Evolutionary conservation across 371 early-diverging fungal genomes (phyloP), one percentile per base, ranked within the genome.

Genomic region (Haplosporangium sp.): DNA sequence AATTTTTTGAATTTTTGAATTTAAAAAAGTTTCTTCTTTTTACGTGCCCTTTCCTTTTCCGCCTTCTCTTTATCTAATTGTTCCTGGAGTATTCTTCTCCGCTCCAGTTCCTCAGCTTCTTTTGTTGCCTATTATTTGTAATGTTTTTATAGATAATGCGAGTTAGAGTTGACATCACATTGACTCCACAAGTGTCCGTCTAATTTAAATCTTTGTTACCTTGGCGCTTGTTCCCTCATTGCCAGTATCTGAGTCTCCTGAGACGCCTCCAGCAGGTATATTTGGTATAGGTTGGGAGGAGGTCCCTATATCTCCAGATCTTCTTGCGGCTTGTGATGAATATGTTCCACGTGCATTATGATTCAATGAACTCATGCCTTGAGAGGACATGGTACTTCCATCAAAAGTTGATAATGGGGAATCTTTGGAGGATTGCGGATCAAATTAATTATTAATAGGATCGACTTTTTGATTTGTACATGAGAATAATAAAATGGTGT

Each of bases 11-110:
- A 27, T 27, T 27, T 27, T 27, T 27, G 27, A 39, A 9, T 15
- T 20, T 58, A 77, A 35, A 78, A 74, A 1, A 78, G 64, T 38
- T 55, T 74, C 52, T 81, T 81, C 63, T 81, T 81, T 52, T 81
- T 81, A 57, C 62, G 68, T 0, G 62, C 61, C 50, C 44, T 52
- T 19, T 65, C 81, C 45, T 71, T 71, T 27, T 57, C 72, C 5
- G 57, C 60, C 50, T 62, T 74, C 34, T 81, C 81, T 15, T 65
- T 67, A 20, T 81, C 81, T 5, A 81, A 55, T 39, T 71, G 55
- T 63, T 74, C 81, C 17, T 72, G 71, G 37, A 81, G 35, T 2
- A 55, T 35, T 9, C 75, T 63, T 20, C 81, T 63, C 6, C 75
- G 52, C 38, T 75, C 81, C 20, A 74, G 47, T 11, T 81, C 81